Evolutionary conservation across 2,329 filamentous ascomycete genomes (phyloP).

Genomic region (Cordyceps javanica): DNA sequence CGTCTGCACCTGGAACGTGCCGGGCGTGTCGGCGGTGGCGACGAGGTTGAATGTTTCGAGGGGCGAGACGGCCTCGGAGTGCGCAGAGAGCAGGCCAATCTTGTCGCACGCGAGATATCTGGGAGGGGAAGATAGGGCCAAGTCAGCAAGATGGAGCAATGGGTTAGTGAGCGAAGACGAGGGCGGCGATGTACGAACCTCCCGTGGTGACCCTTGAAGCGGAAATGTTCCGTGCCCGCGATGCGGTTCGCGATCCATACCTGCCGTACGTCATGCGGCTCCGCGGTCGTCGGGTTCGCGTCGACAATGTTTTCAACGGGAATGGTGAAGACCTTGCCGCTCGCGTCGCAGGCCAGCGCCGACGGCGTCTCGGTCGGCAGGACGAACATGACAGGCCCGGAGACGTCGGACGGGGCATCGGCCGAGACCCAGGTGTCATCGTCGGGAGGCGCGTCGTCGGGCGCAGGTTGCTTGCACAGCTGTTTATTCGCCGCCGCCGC

Average conservation of each 20-base stretch:
- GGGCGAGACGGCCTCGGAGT: conserved; percentile 72
- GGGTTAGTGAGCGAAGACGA: background rate
- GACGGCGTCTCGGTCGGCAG: conserved; percentile 67
- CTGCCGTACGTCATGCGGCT: conserved; percentile 92
- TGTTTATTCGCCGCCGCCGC: conserved; percentile 17
- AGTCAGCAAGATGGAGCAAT: conserved; percentile 12
- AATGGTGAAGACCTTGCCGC: conserved; percentile 78
- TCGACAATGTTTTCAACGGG: conserved; percentile 85
- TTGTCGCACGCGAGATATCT: conserved; percentile 85
- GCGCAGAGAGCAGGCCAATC: conserved; percentile 70
- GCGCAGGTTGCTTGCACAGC: conserved; percentile 18
- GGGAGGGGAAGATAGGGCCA: background rate
- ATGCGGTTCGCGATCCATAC: conserved; percentile 89
- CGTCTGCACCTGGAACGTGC: conserved; percentile 70
- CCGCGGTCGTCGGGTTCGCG: conserved; percentile 71
- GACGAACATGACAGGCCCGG: conserved; percentile 77
- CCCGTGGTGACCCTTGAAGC: conserved; percentile 87
- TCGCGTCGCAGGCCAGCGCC: conserved; percentile 78
- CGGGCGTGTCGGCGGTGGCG: conserved; percentile 56
- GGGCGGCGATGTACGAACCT: conserved; percentile 41
- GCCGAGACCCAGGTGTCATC: conserved; percentile 93
- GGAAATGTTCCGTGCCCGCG: conserved; percentile 71
- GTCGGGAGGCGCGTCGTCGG: conserved; percentile 32
- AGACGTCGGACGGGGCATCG: conserved; percentile 65
- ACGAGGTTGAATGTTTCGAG: conserved; percentile 77